phyloP scores from a whole-genome alignment of 495 filamentous ascomycete genomes.

The Neurospora tetraspora region DNA sequence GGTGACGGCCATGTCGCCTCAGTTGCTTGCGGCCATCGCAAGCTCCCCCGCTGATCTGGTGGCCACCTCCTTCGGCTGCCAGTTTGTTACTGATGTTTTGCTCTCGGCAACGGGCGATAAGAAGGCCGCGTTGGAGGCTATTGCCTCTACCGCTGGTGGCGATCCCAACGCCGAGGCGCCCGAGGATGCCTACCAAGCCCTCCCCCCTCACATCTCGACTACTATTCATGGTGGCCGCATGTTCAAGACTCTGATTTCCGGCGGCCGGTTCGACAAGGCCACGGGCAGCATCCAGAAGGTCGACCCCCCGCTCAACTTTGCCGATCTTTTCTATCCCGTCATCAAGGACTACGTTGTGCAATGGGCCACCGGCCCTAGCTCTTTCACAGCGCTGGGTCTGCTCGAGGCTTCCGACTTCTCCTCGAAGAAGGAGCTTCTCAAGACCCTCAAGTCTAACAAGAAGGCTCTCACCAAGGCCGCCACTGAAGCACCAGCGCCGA shows the following conservation, averaged over 20 bases:
- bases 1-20: slow-evolving; percentile 52
- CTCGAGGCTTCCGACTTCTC: slow-evolving; percentile 71
- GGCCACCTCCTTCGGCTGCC: slow-evolving; percentile 69
- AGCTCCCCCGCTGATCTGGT: slow-evolving; percentile 56
- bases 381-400: slow-evolving; percentile 72
- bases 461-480: slow-evolving; percentile 40
- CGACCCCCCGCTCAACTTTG: slow-evolving; percentile 72
- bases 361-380: slow-evolving; percentile 81
- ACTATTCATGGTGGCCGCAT: slow-evolving; percentile 66
- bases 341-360: slow-evolving; percentile 63
- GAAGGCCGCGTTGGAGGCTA: slow-evolving; percentile 52
- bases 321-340: slow-evolving; percentile 62
- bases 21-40: slow-evolving; percentile 61
- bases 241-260: slow-evolving; percentile 79
- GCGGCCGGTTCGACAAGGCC: slow-evolving; percentile 68
- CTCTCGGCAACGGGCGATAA: slow-evolving; percentile 69
- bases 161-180: slow-evolving; percentile 40
- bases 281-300: slow-evolving; percentile 56
- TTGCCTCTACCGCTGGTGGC: slow-evolving; percentile 59
- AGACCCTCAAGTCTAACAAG: slow-evolving; percentile 51
- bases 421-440: slow-evolving; percentile 51
- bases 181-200: slow-evolving; percentile 26
- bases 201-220: slow-evolving; percentile 41
- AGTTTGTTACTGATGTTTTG: slow-evolving; percentile 74
- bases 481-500: slow-evolving; percentile 29